phyloP scores from a whole-genome alignment of 305 asterid species.

The Fraxinus sp. region DNA sequence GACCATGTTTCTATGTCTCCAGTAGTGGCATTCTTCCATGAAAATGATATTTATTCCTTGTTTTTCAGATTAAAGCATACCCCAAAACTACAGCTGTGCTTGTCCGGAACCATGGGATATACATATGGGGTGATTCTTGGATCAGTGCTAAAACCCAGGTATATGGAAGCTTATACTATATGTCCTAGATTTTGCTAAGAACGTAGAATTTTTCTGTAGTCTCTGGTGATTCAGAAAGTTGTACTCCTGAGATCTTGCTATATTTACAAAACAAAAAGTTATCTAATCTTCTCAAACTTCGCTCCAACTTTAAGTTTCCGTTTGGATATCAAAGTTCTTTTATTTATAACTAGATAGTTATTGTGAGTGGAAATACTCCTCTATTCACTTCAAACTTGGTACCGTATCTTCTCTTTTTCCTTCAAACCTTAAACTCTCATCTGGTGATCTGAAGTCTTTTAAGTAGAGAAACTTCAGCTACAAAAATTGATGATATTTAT shows the following conservation, averaged over 20 bases:
- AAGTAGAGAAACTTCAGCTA: not conserved
- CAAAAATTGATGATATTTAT: not conserved
- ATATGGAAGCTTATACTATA: not conserved
- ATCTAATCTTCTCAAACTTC: not conserved
- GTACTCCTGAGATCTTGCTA: not conserved
- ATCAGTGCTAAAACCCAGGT: constrained; percentile 87
- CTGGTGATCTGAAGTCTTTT: not conserved
- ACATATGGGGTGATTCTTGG: constrained; percentile 92
- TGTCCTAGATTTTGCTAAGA: not conserved
- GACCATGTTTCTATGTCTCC: not conserved
- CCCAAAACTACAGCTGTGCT: constrained; percentile 85
- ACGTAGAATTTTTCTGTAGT: not conserved
- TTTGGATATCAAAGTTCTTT: not conserved
- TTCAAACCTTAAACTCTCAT: not conserved
- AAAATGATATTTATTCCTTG: constrained; percentile 16
- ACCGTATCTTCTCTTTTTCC: not conserved
- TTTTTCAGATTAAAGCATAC: constrained; percentile 68
- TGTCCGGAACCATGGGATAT: constrained; percentile 86
- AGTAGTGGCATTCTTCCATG: not conserved
- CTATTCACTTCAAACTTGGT: not conserved
- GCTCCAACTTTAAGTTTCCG: not conserved
- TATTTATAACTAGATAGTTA: not conserved
- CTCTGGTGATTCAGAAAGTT: not conserved
- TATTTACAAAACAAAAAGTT: not conserved
- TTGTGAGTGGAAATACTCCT: not conserved